Evolutionary conservation across 176 grass and related monocot species (phyloP).

Genomic region (Raddia distichophylla): DNA sequence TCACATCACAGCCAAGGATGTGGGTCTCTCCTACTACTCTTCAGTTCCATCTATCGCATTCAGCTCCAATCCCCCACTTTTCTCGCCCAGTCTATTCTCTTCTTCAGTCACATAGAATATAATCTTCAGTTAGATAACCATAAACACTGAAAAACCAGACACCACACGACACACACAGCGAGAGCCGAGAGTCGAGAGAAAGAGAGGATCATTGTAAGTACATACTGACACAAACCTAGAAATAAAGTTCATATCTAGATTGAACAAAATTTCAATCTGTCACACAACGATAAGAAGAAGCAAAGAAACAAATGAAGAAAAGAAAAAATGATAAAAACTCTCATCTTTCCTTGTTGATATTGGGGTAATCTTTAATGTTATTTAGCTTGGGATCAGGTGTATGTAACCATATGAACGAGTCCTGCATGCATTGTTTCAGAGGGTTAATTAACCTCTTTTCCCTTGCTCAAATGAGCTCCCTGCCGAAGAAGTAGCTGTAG

Average conservation of each 20-base stretch:
- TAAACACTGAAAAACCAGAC: conserved; percentile 17
- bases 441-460: conserved; percentile 51
- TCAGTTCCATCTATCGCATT: conserved; percentile 25
- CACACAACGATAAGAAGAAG: conserved; percentile 43
- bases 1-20: conserved; percentile 58
- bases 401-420: conserved; percentile 32
- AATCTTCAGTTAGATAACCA: conserved; percentile 49
- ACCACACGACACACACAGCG: not conserved
- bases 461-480: conserved; percentile 61
- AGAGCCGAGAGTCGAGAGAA: not conserved
- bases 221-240: conserved; percentile 53
- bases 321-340: conserved; percentile 37
- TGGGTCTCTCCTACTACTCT: conserved; percentile 24
- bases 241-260: conserved; percentile 71
- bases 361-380: conserved; percentile 43
- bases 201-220: conserved; percentile 36
- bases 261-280: conserved; percentile 55
- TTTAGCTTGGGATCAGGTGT: conserved; percentile 46
- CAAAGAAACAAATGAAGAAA: conserved; percentile 26
- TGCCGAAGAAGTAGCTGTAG: conserved; percentile 49
- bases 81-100: not conserved
- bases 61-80: not conserved
- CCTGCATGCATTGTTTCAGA: conserved; percentile 33
- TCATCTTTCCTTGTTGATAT: conserved; percentile 48
- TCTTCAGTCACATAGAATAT: conserved; percentile 43